A percentile compares a stretch with the other conserved stretches of the same genome.
phyloP scores from a whole-genome alignment of 2,329 filamentous ascomycete species.

The Ascochyta rabiei region DNA sequence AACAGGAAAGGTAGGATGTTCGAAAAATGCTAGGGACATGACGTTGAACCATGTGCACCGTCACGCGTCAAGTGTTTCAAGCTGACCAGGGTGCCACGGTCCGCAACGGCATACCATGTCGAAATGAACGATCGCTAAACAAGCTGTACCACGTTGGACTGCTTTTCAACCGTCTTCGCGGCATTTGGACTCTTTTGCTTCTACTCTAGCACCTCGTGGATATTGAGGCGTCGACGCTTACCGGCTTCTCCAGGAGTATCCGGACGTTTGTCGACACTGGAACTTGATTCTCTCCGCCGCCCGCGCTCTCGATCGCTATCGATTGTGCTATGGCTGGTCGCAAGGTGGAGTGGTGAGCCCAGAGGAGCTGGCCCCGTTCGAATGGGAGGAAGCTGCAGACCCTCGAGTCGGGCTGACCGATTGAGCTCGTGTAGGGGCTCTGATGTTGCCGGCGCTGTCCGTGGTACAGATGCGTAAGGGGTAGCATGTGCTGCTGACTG shows the following conservation, averaged over 20 bases:
- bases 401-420: constrained; percentile 35
- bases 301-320: constrained; percentile 32
- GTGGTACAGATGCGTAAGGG: constrained; percentile 34
- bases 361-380: constrained; percentile 41
- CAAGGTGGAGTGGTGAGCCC: constrained; percentile 38
- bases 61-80: constrained; percentile 10
- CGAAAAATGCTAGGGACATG: background rate
- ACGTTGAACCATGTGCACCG: background rate
- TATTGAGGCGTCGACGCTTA: constrained; percentile 46
- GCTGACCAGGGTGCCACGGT: constrained; percentile 3
- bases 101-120: constrained; percentile 5
- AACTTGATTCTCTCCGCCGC: constrained; percentile 38
- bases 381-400: constrained; percentile 46
- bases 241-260: constrained; percentile 43
- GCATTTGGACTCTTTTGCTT: background rate
- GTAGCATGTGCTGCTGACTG: constrained; percentile 37
- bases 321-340: constrained; percentile 22
- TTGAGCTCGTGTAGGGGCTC: constrained; percentile 36
- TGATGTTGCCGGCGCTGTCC: constrained; percentile 34
- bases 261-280: constrained; percentile 31
- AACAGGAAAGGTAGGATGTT: background rate
- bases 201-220: constrained; percentile 46
- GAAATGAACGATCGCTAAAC: constrained; percentile 8
- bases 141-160: constrained; percentile 8
- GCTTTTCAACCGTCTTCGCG: constrained; percentile 8